Percentiles rank a stretch among this genome's conserved stretches.
These are phyloP conservation scores for Spizellomyces punctatus DNA, from an alignment of 192 early-diverging fungal genomes.

Conservation along the genomic window DNA sequence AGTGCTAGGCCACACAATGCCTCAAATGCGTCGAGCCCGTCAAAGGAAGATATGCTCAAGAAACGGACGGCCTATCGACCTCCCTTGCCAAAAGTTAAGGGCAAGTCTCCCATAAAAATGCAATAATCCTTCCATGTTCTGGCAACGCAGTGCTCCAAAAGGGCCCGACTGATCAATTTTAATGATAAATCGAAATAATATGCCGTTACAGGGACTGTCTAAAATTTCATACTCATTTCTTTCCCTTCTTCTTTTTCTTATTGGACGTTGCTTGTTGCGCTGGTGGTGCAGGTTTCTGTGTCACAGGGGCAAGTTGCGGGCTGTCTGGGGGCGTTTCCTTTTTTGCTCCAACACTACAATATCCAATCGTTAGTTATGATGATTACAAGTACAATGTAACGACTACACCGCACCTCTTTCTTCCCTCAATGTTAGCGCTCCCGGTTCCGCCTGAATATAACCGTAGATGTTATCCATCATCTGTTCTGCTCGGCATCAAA, in stretches of 20 bases:
- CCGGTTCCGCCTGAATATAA: conserved; percentile 56
- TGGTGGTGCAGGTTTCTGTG: conserved; percentile 1
- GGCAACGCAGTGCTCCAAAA: too few relatives aligned
- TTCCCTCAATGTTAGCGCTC: conserved; percentile 53
- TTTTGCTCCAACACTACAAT: background rate
- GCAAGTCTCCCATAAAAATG: background rate
- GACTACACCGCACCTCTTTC: background rate
- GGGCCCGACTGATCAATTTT: too few relatives aligned
- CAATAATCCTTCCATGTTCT: background rate
- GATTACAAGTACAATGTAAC: background rate
- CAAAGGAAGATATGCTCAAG: conserved; percentile 46
- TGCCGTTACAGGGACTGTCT: too few relatives aligned
- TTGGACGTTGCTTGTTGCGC: background rate
- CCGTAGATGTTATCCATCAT: background rate
- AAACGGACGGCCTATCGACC: conserved; percentile 41
- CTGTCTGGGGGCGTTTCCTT: background rate
- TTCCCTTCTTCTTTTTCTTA: conserved; percentile 36
- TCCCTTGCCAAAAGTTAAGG: conserved; percentile 23
- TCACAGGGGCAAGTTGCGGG: background rate
- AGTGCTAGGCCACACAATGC: background rate
- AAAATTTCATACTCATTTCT: background rate
- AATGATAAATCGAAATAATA: too few relatives aligned
- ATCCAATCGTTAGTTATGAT: too few relatives aligned
- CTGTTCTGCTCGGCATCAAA: background rate
- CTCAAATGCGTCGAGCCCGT: conserved; percentile 2